Conservation (phyloP, 2,329 filamentous ascomycete species). For the Fulvia fulva region DNA sequence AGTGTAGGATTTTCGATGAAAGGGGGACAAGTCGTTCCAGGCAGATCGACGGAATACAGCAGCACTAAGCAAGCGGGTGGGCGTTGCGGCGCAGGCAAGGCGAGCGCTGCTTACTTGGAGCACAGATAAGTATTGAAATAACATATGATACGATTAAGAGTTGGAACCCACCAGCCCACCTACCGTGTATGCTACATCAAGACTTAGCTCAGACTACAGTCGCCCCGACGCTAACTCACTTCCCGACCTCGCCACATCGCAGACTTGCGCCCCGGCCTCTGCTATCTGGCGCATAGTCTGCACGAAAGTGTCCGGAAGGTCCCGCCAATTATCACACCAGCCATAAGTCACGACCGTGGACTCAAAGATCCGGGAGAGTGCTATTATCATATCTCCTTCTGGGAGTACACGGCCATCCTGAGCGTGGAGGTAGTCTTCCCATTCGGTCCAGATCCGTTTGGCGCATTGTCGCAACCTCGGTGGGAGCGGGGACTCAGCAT, state of each 20-base stretch:
- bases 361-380: background rate
- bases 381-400: background rate
- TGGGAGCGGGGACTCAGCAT: constrained; percentile 10
- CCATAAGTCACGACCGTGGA: constrained; percentile 5
- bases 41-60: background rate
- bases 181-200: too few species aligned
- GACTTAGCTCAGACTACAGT: too few species aligned
- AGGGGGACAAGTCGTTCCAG: too few species aligned
- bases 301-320: background rate
- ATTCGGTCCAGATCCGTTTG: constrained; percentile 17
- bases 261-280: background rate
- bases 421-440: constrained; percentile 8
- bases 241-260: too few species aligned
- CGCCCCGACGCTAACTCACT: too few species aligned
- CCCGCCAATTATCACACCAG: background rate
- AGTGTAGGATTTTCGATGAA: background rate
- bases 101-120: background rate
- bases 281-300: background rate
- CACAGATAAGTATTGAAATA: background rate
- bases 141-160: background rate
- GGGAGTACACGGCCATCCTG: constrained; percentile 1
- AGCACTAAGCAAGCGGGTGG: background rate
- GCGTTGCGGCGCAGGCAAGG: background rate
- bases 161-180: too few species aligned
- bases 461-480: background rate